phyloP scores from a whole-genome alignment of 306 rosid genomes.

The Vigna radiata region DNA sequence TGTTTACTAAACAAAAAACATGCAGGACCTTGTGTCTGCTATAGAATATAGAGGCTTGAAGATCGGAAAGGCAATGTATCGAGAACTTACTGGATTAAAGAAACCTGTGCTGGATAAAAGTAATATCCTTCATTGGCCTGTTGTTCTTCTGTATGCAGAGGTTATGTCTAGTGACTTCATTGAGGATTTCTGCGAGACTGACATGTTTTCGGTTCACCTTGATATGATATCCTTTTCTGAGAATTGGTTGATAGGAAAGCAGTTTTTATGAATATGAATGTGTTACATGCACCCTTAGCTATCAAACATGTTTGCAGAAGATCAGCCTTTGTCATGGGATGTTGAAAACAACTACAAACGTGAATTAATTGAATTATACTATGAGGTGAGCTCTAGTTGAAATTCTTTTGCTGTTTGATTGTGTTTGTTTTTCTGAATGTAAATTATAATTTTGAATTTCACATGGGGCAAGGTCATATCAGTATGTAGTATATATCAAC shows the following conservation, averaged over 20 bases:
- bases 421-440: slow-evolving; percentile 12
- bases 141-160: slow-evolving; percentile 91
- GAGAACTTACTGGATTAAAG: slow-evolving; percentile 74
- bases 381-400: slow-evolving; percentile 65
- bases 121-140: slow-evolving; percentile 94
- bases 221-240: slow-evolving; percentile 86
- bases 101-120: slow-evolving; percentile 76
- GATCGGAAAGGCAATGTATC: slow-evolving; percentile 75
- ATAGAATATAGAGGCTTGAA: slow-evolving; percentile 76
- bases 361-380: slow-evolving; percentile 73
- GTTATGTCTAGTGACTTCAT: slow-evolving; percentile 97
- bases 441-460: neutral
- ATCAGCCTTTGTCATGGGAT: slow-evolving; percentile 84
- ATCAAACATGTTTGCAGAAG: slow-evolving; percentile 82
- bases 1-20: slow-evolving; percentile 39
- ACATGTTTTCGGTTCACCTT: slow-evolving; percentile 85
- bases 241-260: slow-evolving; percentile 15
- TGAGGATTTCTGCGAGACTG: slow-evolving; percentile 94
- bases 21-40: slow-evolving; percentile 72
- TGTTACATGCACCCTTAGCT: slow-evolving; percentile 63
- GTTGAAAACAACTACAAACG: slow-evolving; percentile 70
- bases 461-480: slow-evolving; percentile 3
- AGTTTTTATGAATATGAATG: slow-evolving; percentile 20
- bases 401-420: slow-evolving; percentile 30
- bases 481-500: neutral